These are phyloP conservation scores for Chalaropsis ovoidea DNA, from an alignment of 2,329 filamentous ascomycete species.

Conservation along the genomic window DNA sequence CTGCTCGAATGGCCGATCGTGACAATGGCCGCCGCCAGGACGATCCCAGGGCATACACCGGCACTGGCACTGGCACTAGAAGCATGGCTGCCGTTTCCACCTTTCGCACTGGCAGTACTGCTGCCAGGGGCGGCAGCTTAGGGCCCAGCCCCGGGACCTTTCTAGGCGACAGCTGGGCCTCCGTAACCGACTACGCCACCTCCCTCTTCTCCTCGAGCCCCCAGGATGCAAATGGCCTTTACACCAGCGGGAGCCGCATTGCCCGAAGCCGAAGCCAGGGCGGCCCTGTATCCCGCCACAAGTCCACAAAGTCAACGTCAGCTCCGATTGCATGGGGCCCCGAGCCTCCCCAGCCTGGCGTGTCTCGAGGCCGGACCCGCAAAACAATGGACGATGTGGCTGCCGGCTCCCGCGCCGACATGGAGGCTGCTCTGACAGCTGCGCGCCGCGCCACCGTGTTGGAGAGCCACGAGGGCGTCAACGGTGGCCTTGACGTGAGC, in stretches of 20 bases:
- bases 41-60: not conserved
- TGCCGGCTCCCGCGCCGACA: constrained; percentile 43
- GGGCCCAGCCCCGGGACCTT: constrained; percentile 20
- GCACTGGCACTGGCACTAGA: no score
- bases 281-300: not conserved
- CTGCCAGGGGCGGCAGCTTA: constrained; percentile 11
- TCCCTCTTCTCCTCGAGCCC: constrained; percentile 21
- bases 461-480: constrained; percentile 51
- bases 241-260: not conserved
- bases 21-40: not conserved
- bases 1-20: constrained; percentile 22
- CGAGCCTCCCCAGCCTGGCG: constrained; percentile 34
- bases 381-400: constrained; percentile 40
- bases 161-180: constrained; percentile 24
- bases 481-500: constrained; percentile 46
- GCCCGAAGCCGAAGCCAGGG: constrained; percentile 20
- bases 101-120: constrained; percentile 5
- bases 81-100: not conserved
- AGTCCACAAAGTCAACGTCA: constrained; percentile 20
- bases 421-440: constrained; percentile 46
- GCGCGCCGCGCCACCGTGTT: constrained; percentile 50
- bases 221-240: not conserved
- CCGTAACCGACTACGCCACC: constrained; percentile 24
- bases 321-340: constrained; percentile 40
- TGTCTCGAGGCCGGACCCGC: constrained; percentile 20